Base-by-base conservation (phyloP, 352 stramenopile species). In the Plasmopara halstedii region DNA sequence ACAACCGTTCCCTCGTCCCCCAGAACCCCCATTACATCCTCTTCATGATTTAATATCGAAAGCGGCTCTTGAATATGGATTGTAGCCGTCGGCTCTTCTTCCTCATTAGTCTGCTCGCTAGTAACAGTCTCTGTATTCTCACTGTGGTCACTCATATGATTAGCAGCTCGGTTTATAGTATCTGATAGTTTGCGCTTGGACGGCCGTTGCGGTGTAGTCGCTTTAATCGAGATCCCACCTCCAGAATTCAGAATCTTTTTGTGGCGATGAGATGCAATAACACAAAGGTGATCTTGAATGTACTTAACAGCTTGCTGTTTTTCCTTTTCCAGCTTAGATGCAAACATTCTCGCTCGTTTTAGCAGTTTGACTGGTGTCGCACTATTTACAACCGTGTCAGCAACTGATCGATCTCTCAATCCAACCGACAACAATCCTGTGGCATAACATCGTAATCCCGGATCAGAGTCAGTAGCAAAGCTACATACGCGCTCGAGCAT, bases 321-420 rank as follows among this genome's bases (percentile, higher is more conserved):
- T 32, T 90, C 77, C 26, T 68, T 69, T 31, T 90, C 78, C 21
- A 93, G 48, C 34, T 88, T 88, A 6, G 73, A 84, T 13, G 81
- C 81, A 34, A 83, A 93, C 46, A 88, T 69, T 4, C 76, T 64
- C 9, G 76, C 74, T 20, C 81, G 60, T 46, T 84, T 83, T 6
- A 93, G 56, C 38, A 93, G 64, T 23, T 82, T 88, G 14, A 87
- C 46, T 0, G 78, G 56, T 0, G 73, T 85, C 6, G 88, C 81
- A 18, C 80, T 82, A 61, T 93, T 93, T 21, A 93, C 81, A 21
- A 93, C 76, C 3, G 77, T 75, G 35, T 90, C 78, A 1, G 81
- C 81, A 42, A 90, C 61, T 4, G 78, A 89, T 20, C 81, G 78
- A 35, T 93, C 81, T n/a, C 81, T 64, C 0, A 93, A 48, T 6